A percentile compares a stretch with the other conserved stretches of the same genome.
Evolutionary conservation across 2,329 filamentous ascomycete species (phyloP).

Genomic region (Chaetothyriales sp.): DNA sequence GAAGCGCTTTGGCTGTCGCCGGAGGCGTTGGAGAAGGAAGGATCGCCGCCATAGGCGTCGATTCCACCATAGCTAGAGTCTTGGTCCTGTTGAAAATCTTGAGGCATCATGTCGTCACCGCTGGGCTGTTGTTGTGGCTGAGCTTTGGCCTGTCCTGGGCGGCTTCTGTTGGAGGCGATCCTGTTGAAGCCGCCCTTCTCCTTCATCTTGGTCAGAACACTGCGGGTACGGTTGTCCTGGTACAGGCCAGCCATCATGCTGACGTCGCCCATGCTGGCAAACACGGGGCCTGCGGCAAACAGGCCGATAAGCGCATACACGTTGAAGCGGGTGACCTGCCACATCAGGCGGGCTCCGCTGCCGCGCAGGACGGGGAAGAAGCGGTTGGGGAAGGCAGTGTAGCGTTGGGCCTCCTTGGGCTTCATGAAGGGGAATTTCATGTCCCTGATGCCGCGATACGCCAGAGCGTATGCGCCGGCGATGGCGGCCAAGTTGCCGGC

Average conservation of each 20-base stretch:
- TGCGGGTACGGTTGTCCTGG: slow-evolving; percentile 12
- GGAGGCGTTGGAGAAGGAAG: background rate
- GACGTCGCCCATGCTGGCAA: slow-evolving; percentile 7
- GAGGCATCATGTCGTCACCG: background rate
- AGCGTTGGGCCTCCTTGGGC: slow-evolving; percentile 13
- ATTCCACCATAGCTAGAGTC: background rate
- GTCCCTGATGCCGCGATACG: slow-evolving; percentile 7
- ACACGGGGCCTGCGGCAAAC: slow-evolving; percentile 8
- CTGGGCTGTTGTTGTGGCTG: background rate
- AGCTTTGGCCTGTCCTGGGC: background rate
- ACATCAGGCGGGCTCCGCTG: slow-evolving; percentile 8
- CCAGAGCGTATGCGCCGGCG: slow-evolving; percentile 4
- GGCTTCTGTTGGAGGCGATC: slow-evolving; percentile 1
- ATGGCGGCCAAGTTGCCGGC: slow-evolving; percentile 3
- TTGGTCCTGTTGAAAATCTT: background rate
- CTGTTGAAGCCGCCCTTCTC: slow-evolving; percentile 3
- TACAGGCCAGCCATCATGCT: slow-evolving; percentile 8
- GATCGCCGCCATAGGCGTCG: background rate
- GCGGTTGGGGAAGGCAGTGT: slow-evolving; percentile 12
- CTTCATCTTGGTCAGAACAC: slow-evolving; percentile 7
- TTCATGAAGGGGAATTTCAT: slow-evolving; percentile 18
- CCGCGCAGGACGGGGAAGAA: slow-evolving; percentile 11
- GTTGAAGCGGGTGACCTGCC: slow-evolving; percentile 14
- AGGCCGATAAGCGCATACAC: slow-evolving; percentile 9
- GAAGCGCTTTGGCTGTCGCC: background rate